Conservation (phyloP, 2,329 filamentous ascomycete genomes). For the Penicillium griseofulvum region DNA sequence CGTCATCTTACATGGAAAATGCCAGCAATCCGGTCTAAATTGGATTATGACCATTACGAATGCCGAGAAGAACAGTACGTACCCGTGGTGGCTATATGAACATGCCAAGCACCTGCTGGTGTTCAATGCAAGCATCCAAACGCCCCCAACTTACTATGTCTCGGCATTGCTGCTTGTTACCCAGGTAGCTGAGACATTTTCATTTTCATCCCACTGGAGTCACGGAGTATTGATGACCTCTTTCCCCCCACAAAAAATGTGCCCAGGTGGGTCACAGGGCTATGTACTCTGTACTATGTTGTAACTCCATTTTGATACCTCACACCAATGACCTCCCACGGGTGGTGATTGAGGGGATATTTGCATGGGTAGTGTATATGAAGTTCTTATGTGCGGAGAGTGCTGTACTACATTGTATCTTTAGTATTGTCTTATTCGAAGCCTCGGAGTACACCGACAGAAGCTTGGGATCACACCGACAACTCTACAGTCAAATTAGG, state of each 20-base stretch:
- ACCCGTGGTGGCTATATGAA: not conserved
- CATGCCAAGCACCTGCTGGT: not conserved
- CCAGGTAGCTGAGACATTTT: not conserved
- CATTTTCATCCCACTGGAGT: not conserved
- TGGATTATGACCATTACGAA: not conserved
- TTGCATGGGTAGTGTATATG: not conserved
- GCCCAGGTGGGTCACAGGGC: not conserved
- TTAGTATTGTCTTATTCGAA: not conserved
- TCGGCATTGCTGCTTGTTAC: too few relatives aligned
- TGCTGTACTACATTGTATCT: not conserved
- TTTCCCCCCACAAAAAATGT: not conserved
- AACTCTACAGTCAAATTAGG: not conserved
- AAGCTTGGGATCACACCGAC: not conserved
- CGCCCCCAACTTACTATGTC: not conserved
- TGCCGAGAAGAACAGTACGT: not conserved
- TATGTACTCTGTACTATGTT: too few relatives aligned
- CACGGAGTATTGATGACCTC: not conserved
- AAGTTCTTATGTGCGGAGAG: not conserved
- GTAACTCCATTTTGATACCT: not conserved
- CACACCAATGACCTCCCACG: not conserved
- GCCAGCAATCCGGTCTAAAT: fast-evolving
- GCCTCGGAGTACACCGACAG: not conserved
- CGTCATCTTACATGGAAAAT: not conserved
- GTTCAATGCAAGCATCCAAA: not conserved
- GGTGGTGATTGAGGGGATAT: not conserved